Conservation (phyloP, 2,329 filamentous ascomycete species). For the Scytalidium lignicola region DNA sequence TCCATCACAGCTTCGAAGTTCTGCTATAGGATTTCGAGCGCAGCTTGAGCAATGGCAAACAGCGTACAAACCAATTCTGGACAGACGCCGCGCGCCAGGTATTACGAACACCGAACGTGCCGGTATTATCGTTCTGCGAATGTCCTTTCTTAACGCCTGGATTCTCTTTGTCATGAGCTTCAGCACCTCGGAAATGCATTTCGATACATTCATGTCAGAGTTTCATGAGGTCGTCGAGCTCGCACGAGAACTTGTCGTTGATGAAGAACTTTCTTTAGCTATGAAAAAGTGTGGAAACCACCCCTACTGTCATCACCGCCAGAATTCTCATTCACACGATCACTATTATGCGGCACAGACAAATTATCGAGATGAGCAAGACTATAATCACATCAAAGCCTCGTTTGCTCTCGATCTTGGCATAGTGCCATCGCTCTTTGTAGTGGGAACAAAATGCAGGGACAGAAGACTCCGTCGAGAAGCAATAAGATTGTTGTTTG, state of each 20-base stretch:
- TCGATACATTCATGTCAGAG: constrained; percentile 47
- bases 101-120: constrained; percentile 49
- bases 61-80: constrained; percentile 52
- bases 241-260: constrained; percentile 52
- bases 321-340: constrained; percentile 50
- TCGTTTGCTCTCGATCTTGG: constrained; percentile 53
- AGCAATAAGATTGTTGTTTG: constrained; percentile 56
- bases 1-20: constrained; percentile 17
- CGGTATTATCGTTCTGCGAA: constrained; percentile 56
- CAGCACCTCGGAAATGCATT: constrained; percentile 51
- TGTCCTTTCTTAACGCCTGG: constrained; percentile 54
- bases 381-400: constrained; percentile 46
- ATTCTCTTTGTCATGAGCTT: constrained; percentile 58
- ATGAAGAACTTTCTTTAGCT: constrained; percentile 49
- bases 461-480: constrained; percentile 49
- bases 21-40: constrained; percentile 36
- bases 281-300: constrained; percentile 47
- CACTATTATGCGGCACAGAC: constrained; percentile 58
- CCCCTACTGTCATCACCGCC: constrained; percentile 58
- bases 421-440: constrained; percentile 57
- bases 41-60: constrained; percentile 50
- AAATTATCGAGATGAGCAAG: constrained; percentile 43
- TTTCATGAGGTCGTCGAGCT: constrained; percentile 53
- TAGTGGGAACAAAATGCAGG: constrained; percentile 60
- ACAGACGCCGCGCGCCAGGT: constrained; percentile 39